Percentiles rank a stretch among this genome's conserved stretches.
Conservation (phyloP, 2,329 filamentous ascomycete species). For the Epichloe baconii region DNA sequence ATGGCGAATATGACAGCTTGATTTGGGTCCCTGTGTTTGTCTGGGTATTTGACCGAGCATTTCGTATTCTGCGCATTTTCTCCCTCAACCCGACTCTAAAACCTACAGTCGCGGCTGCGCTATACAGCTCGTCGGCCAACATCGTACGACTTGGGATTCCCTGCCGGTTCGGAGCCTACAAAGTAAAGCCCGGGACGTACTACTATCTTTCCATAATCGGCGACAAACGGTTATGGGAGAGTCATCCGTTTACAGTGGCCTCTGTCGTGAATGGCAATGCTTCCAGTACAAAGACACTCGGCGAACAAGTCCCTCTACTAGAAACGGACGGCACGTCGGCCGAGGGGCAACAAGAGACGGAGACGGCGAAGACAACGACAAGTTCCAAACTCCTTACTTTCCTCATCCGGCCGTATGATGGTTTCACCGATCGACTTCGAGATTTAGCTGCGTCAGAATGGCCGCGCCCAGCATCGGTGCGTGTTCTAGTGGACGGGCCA, state of each 20-base stretch:
- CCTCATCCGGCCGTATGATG: conserved; percentile 32
- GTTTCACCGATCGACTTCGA: conserved; percentile 27
- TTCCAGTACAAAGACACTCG: conserved; percentile 8
- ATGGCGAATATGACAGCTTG: conserved; percentile 32
- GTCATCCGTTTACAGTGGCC: conserved; percentile 36
- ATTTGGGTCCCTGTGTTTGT: conserved; percentile 36
- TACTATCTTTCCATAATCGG: conserved; percentile 32
- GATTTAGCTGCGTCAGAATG: conserved; percentile 15
- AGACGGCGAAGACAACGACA: not conserved
- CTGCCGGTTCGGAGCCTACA: conserved; percentile 19
- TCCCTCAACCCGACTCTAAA: conserved; percentile 27
- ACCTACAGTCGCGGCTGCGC: conserved; percentile 20
- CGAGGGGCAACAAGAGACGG: not conserved
- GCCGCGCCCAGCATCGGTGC: conserved; percentile 15
- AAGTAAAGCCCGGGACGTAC: conserved; percentile 26
- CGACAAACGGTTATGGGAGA: conserved; percentile 30
- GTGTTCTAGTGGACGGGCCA: conserved; percentile 30
- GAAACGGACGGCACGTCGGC: conserved; percentile 6
- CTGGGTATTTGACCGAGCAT: conserved; percentile 35
- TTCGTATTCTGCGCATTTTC: conserved; percentile 29
- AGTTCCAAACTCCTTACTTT: conserved; percentile 21
- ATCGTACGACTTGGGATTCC: conserved; percentile 29
- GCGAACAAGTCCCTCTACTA: conserved; percentile 22
- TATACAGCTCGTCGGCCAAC: conserved; percentile 25
- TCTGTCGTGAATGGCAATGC: conserved; percentile 12